A percentile compares a stretch with the other conserved stretches of the same genome.
These are phyloP conservation scores for Colletotrichum falcatum DNA, from an alignment of 2,329 filamentous ascomycete species.

Conservation along the genomic window DNA sequence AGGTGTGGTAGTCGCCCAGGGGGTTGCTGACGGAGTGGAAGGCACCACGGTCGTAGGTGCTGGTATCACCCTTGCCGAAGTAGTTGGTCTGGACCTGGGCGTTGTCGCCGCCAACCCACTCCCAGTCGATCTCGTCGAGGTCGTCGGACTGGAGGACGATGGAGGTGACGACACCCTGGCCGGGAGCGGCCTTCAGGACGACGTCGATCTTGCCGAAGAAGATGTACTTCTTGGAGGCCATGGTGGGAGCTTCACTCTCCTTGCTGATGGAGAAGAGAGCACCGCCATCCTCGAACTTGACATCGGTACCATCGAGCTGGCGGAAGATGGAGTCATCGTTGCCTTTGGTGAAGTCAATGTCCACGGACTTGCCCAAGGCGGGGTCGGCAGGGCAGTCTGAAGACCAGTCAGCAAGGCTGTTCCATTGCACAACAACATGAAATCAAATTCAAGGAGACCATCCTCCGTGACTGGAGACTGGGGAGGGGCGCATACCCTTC, in stretches of 20 bases:
- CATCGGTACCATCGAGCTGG: conserved; percentile 58
- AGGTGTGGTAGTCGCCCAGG: conserved; percentile 71
- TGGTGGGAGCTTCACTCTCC: conserved; percentile 75
- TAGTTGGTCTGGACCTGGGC: conserved; percentile 88
- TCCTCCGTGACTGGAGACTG: background rate
- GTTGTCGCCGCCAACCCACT: conserved; percentile 86
- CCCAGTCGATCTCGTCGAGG: conserved; percentile 96
- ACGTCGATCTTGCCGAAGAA: conserved; percentile 94
- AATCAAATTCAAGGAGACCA: background rate
- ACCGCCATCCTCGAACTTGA: conserved; percentile 61
- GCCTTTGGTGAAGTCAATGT: conserved; percentile 81
- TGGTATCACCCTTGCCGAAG: conserved; percentile 79
- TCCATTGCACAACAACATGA: background rate
- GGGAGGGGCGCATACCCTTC: conserved; percentile 54
- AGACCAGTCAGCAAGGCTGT: conserved; percentile 42
- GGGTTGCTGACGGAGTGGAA: conserved; percentile 70
- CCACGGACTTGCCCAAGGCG: conserved; percentile 74
- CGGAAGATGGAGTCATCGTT: conserved; percentile 72
- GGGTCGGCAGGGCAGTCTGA: conserved; percentile 78
- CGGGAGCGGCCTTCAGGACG: conserved; percentile 81
- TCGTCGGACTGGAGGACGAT: conserved; percentile 90
- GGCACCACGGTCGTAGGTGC: conserved; percentile 76
- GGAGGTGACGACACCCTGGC: conserved; percentile 88
- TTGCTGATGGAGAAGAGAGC: conserved; percentile 75
- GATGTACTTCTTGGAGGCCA: conserved; percentile 86